Evolutionary conservation across 2,329 filamentous ascomycete genomes (phyloP).

Genomic region (Truncatella angustata): DNA sequence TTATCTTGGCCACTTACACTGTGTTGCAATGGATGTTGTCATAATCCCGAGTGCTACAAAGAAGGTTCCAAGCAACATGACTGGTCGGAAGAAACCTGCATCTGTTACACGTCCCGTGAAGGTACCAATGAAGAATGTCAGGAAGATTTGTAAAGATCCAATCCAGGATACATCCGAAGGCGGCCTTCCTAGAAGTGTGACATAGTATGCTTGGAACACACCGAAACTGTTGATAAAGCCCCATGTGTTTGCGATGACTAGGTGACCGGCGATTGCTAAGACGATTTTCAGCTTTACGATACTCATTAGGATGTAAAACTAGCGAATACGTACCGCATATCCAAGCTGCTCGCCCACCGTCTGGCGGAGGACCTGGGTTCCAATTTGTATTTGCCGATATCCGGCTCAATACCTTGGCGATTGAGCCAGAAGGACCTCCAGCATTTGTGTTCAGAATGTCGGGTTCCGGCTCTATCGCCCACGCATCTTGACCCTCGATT

Average conservation of each 20-base stretch:
- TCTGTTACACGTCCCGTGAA: slow-evolving; percentile 53
- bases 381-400: slow-evolving; percentile 38
- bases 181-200: slow-evolving; percentile 32
- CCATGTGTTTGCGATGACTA: slow-evolving; percentile 53
- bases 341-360: slow-evolving; percentile 50
- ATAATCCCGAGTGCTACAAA: slow-evolving; percentile 48
- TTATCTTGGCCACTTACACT: no score
- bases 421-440: slow-evolving; percentile 22
- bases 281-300: neutral
- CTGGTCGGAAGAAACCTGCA: slow-evolving; percentile 48
- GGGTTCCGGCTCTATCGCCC: slow-evolving; percentile 20
- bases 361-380: slow-evolving; percentile 47
- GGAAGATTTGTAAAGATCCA: slow-evolving; percentile 52
- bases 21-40: slow-evolving; percentile 37
- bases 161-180: slow-evolving; percentile 53
- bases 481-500: slow-evolving; percentile 12
- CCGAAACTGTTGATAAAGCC: slow-evolving; percentile 56
- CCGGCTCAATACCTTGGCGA: slow-evolving; percentile 39
- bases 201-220: slow-evolving; percentile 55
- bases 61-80: slow-evolving; percentile 38
- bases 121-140: slow-evolving; percentile 54
- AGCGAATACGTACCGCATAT: slow-evolving; percentile 30
- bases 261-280: slow-evolving; percentile 37
- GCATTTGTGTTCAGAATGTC: slow-evolving; percentile 22
- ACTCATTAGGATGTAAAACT: slow-evolving; percentile 21